Conservation (phyloP, 352 stramenopile species). For the Pythium utonaiense region DNA sequence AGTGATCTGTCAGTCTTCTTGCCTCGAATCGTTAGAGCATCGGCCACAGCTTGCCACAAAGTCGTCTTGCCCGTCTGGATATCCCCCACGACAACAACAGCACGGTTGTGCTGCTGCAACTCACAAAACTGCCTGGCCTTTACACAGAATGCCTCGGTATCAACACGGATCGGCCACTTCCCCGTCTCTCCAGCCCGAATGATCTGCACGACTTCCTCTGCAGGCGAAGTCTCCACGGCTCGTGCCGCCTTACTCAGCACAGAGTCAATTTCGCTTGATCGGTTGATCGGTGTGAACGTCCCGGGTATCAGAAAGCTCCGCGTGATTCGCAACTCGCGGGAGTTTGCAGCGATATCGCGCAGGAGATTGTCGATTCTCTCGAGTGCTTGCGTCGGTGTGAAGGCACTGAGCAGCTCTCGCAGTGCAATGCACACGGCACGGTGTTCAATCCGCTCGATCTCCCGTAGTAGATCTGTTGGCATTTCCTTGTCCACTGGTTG, state of each 20-base stretch:
- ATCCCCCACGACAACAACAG: conserved; percentile 39
- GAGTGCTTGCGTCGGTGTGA: conserved; percentile 22
- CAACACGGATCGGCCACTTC: background rate
- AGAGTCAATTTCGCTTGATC: background rate
- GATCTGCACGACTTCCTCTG: background rate
- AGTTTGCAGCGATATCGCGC: conserved; percentile 34
- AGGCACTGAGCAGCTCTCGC: conserved; percentile 25
- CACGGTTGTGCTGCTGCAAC: conserved; percentile 22
- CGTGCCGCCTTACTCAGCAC: background rate
- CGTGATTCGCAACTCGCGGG: conserved; percentile 23
- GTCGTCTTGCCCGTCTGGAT: conserved; percentile 52
- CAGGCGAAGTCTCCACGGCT: background rate
- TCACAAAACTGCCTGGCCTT: conserved; percentile 53
- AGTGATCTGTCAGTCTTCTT: too few relatives aligned
- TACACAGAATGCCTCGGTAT: conserved; percentile 15
- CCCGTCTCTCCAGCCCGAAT: background rate
- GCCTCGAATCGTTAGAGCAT: background rate
- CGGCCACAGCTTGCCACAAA: conserved; percentile 38
- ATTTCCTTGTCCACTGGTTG: conserved; percentile 11
- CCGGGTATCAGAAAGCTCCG: conserved; percentile 20
- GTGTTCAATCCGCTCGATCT: conserved; percentile 38
- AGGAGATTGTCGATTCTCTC: conserved; percentile 41
- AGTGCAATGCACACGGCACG: conserved; percentile 37
- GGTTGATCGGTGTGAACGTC: background rate
- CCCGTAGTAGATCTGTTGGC: conserved; percentile 17